Percentiles rank a stretch among this genome's conserved stretches.
phyloP scores from a whole-genome alignment of 169 alveolate species.

The Ophryocystis elektroscirrha region DNA sequence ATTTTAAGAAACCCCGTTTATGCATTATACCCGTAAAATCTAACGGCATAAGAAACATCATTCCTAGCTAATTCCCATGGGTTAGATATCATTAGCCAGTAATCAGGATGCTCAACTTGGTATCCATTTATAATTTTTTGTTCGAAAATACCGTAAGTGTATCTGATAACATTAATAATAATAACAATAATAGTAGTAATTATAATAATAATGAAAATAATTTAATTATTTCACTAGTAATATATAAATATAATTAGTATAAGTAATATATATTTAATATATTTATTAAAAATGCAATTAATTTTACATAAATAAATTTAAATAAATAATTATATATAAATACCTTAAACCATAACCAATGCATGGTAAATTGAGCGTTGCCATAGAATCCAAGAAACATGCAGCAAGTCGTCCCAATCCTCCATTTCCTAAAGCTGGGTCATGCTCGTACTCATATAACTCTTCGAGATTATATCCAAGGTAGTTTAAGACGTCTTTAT shows the following conservation, averaged over 20 bases:
- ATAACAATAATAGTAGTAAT: no score
- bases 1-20: no score
- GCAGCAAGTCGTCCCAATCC: conserved; percentile 93
- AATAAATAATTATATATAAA: background rate
- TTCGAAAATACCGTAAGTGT: conserved; percentile 82
- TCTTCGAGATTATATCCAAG: conserved; percentile 68
- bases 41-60: conserved; percentile 67
- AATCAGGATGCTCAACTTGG: conserved; percentile 79
- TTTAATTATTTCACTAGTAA: background rate
- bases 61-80: conserved; percentile 85
- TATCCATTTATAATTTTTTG: conserved; percentile 64
- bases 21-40: conserved; percentile 68
- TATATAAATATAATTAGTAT: background rate
- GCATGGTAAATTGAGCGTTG: conserved; percentile 70
- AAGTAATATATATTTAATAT: background rate
- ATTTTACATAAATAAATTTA: background rate
- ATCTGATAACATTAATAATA: conserved; percentile 12
- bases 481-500: conserved; percentile 57
- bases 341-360: conserved; percentile 90
- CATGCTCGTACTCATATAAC: conserved; percentile 71
- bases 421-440: conserved; percentile 91
- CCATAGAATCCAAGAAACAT: conserved; percentile 80
- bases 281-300: background rate
- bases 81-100: conserved; percentile 68
- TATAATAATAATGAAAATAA: background rate